Evolutionary conservation across 1,139 yeast genomes (phyloP), one percentile per base, ranked within the genome.

Genomic region (Suhomyces taliae): DNA sequence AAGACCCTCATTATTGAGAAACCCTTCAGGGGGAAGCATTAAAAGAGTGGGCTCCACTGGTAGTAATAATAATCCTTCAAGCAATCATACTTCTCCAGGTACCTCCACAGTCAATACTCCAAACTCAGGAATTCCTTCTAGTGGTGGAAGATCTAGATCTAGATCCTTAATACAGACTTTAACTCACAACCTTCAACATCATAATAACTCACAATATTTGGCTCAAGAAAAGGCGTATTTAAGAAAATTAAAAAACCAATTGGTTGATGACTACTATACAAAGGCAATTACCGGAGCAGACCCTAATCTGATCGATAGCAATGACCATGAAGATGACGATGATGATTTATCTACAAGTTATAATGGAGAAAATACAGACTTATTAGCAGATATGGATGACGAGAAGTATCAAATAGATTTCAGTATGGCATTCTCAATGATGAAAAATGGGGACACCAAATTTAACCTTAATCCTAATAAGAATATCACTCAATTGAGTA

Each of bases 161-260:
- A 55, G 64, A 27, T 59, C 66, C 5, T 41, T 62, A 12, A 50
- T 58, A 29, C 62, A 57, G 45, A 54, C 61, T 8, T 44, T 61
- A 10, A 46, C 57, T 11, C 58, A 59, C 39, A 58, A 56, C 35
- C 52, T 57, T 36, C 58, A 52, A 49, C 63, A 61, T 37, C 67
- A 69, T 37, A 53, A 63, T 37, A 56, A 59, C 38, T 65, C 69
- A 43, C 80, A 72, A 55, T 81, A 79, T 58, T 66, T 75, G 42
- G 81, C 83, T 2, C 93, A 87, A 58, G 95, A 88, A 62, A 76
- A 79, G 56, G 81, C 84, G 0, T 88, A 88, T 60, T 64, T 88
- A 46, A 78, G 79, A 49, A 81, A 82, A 59, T 79, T 88, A 58
- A 76, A 81, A 47, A 83, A 84, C 55, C 87, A 82, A 56, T 67